A percentile compares a stretch with the other conserved stretches of the same genome.
phyloP scores from a whole-genome alignment of 78 protist genomes.

The Dictyostelium brefeldianum region DNA sequence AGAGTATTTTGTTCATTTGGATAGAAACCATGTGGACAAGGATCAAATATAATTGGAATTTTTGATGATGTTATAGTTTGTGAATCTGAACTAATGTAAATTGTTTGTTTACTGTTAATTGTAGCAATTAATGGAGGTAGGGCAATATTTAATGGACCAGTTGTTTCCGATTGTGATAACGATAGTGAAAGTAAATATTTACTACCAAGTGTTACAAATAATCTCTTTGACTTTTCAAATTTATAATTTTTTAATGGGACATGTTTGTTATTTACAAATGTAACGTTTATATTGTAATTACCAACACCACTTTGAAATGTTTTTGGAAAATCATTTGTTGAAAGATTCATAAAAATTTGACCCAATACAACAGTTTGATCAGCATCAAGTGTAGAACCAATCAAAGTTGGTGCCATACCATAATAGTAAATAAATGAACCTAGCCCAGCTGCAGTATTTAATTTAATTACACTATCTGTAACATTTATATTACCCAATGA shows the following conservation, averaged over 20 bases:
- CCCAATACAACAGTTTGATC: conserved; percentile 2
- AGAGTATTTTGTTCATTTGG: conserved; percentile 4
- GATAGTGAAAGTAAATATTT: neutral
- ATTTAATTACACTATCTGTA: no score
- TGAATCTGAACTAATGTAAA: neutral
- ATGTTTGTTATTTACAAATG: neutral
- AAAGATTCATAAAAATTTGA: neutral
- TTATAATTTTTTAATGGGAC: neutral
- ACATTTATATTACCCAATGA: neutral
- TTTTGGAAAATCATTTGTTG: neutral
- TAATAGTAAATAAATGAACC: neutral
- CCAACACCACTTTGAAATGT: neutral
- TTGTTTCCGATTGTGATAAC: no score
- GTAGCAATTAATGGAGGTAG: neutral
- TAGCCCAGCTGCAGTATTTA: neutral
- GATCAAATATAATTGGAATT: neutral
- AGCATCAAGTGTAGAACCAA: neutral
- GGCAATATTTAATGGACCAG: no score
- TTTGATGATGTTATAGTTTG: neutral
- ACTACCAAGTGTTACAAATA: conserved; percentile 14
- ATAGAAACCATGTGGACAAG: neutral
- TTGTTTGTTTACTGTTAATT: neutral
- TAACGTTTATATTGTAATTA: neutral
- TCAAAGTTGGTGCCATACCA: neutral
- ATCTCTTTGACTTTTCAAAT: neutral